phyloP scores from a whole-genome alignment of 2,329 filamentous ascomycete genomes.

The Trichoderma arundinaceum region DNA sequence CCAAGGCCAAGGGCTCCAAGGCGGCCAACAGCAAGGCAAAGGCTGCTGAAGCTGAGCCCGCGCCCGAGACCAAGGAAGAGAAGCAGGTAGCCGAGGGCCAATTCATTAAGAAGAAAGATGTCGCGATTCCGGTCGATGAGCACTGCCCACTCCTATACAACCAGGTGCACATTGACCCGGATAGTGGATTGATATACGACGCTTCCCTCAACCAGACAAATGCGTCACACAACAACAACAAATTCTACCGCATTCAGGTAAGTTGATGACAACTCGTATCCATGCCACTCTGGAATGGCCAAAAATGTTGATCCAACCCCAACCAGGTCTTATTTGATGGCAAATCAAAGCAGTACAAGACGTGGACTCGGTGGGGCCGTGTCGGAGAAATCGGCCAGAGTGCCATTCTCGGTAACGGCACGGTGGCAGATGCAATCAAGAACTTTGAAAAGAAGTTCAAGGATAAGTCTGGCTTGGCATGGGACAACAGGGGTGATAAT shows the following conservation, averaged over 20 bases:
- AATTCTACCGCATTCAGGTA: conserved; percentile 79
- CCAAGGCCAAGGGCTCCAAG: conserved; percentile 37
- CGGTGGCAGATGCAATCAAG: conserved; percentile 51
- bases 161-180: conserved; percentile 68
- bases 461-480: conserved; percentile 63
- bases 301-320: neutral
- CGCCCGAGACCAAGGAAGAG: conserved; percentile 46
- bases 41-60: conserved; percentile 36
- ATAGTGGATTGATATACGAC: conserved; percentile 71
- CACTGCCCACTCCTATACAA: conserved; percentile 46
- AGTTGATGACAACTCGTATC: conserved; percentile 28
- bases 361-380: conserved; percentile 82
- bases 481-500: conserved; percentile 57
- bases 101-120: conserved; percentile 53
- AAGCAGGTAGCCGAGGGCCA: conserved; percentile 50
- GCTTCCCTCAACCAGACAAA: conserved; percentile 82
- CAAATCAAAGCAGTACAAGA: conserved; percentile 52
- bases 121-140: conserved; percentile 59
- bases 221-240: conserved; percentile 74
- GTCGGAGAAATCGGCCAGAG: conserved; percentile 67
- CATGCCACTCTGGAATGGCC: neutral
- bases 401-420: conserved; percentile 50
- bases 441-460: conserved; percentile 67
- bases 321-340: conserved; percentile 44
- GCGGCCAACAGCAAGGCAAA: conserved; percentile 41